Percentiles rank a stretch among this genome's conserved stretches.
Conservation (phyloP, 2,329 filamentous ascomycete species). For the Arthrobotrys pseudoclavata region DNA sequence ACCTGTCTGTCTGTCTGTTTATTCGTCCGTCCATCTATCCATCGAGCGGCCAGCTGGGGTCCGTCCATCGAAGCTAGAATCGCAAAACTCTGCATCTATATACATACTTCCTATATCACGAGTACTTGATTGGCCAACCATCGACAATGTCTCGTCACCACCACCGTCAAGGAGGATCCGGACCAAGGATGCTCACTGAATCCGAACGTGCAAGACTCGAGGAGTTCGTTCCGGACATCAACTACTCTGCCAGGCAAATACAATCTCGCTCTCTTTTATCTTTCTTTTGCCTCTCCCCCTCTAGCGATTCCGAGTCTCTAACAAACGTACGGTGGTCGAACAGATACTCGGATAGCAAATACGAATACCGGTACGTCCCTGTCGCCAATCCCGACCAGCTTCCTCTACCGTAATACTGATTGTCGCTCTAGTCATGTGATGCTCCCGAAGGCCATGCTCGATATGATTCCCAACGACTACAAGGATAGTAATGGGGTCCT, state of each 20-base stretch:
- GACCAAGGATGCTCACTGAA: constrained; percentile 81
- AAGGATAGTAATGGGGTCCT: constrained; percentile 89
- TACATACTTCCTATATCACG: background rate
- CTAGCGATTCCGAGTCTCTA: background rate
- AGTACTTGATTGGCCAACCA: background rate
- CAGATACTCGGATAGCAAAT: constrained; percentile 93
- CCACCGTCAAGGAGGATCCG: constrained; percentile 70
- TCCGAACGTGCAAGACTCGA: constrained; percentile 85
- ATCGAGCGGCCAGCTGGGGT: background rate
- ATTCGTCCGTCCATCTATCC: background rate
- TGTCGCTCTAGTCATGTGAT: constrained; percentile 78
- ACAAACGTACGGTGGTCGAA: constrained; percentile 1
- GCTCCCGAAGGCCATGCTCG: constrained; percentile 97
- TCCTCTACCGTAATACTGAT: constrained; percentile 7
- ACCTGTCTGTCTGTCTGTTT: background rate
- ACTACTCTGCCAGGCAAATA: constrained; percentile 87
- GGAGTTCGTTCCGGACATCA: constrained; percentile 92
- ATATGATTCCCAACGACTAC: constrained; percentile 93
- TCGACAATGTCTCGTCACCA: constrained; percentile 44
- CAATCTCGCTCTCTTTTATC: constrained; percentile 36
- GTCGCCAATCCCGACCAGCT: background rate
- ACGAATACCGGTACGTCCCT: constrained; percentile 80
- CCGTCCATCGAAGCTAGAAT: background rate
- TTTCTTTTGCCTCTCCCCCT: background rate
- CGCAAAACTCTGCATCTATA: constrained; percentile 8